Percentiles rank a stretch among this genome's conserved stretches.
phyloP scores from a whole-genome alignment of 2,329 filamentous ascomycete species.

The Byssochlamys sp. region DNA sequence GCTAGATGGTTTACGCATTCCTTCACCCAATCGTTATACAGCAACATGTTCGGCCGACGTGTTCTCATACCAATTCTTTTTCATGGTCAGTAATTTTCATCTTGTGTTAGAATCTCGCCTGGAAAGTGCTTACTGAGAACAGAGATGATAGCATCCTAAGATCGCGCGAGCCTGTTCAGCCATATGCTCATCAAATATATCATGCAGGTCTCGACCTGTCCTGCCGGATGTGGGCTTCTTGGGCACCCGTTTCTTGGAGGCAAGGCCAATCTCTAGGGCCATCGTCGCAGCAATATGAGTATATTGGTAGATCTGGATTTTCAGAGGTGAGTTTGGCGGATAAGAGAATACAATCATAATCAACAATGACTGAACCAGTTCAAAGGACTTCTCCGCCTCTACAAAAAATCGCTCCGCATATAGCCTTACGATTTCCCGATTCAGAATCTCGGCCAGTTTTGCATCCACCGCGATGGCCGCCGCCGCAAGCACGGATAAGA shows the following conservation, averaged over 20 bases:
- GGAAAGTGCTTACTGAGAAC: constrained; percentile 17
- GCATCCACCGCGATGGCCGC: constrained; percentile 49
- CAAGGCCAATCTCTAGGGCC: constrained; percentile 37
- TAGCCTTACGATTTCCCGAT: constrained; percentile 40
- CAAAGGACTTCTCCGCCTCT: constrained; percentile 43
- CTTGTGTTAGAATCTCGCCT: background rate
- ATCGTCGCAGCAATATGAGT: constrained; percentile 45
- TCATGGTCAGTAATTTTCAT: constrained; percentile 2
- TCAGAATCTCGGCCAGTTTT: constrained; percentile 34
- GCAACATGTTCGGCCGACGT: constrained; percentile 24
- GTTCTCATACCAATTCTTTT: constrained; percentile 28
- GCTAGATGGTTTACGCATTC: constrained; percentile 24
- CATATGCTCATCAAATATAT: constrained; percentile 18
- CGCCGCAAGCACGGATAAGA: constrained; percentile 60
- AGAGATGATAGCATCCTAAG: constrained; percentile 25
- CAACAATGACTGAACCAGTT: constrained; percentile 43
- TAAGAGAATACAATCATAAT: constrained; percentile 43
- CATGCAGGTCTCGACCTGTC: constrained; percentile 3
- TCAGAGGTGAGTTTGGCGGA: constrained; percentile 39
- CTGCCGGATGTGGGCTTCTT: constrained; percentile 10
- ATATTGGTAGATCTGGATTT: constrained; percentile 44
- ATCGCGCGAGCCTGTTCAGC: constrained; percentile 26
- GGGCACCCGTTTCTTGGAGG: constrained; percentile 20
- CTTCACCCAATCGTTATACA: constrained; percentile 28
- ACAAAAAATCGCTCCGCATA: constrained; percentile 42